Conservation (phyloP, 192 early-diverging fungal genomes). For the Mortierella alpina region DNA sequence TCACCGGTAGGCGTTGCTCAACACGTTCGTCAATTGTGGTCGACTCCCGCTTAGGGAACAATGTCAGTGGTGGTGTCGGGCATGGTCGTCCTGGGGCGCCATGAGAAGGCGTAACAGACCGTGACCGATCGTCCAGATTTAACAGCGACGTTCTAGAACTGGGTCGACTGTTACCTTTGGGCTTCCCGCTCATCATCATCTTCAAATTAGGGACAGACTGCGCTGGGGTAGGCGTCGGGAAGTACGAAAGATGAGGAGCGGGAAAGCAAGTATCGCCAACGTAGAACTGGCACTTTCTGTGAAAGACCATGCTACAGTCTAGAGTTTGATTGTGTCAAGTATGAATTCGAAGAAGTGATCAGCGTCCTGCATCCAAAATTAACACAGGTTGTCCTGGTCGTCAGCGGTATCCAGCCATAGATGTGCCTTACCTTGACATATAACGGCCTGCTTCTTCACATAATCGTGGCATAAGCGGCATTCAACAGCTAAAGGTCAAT, state of each 20-base stretch:
- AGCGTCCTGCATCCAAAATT: background rate
- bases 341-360: background rate
- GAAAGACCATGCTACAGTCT: constrained; percentile 52
- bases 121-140: constrained; percentile 24
- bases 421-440: constrained; percentile 62
- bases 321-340: background rate
- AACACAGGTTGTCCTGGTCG: background rate
- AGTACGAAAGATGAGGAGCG: constrained; percentile 41
- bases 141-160: constrained; percentile 38
- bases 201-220: constrained; percentile 42
- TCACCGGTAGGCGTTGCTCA: constrained; percentile 10
- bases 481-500: constrained; percentile 54
- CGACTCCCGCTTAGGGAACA: constrained; percentile 23
- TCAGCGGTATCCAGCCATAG: background rate
- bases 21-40: constrained; percentile 12
- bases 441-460: constrained; percentile 59
- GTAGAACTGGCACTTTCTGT: constrained; percentile 37
- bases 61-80: constrained; percentile 27
- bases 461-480: constrained; percentile 61
- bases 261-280: constrained; percentile 53
- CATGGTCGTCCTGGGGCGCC: constrained; percentile 9
- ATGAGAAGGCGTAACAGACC: constrained; percentile 43
- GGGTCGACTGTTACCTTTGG: constrained; percentile 23
- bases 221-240: constrained; percentile 22
- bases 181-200: constrained; percentile 16